These are phyloP conservation scores for Glaciozyma antarctica DNA, from an alignment of 768 basidiomycete genomes.

Conservation along the genomic window DNA sequence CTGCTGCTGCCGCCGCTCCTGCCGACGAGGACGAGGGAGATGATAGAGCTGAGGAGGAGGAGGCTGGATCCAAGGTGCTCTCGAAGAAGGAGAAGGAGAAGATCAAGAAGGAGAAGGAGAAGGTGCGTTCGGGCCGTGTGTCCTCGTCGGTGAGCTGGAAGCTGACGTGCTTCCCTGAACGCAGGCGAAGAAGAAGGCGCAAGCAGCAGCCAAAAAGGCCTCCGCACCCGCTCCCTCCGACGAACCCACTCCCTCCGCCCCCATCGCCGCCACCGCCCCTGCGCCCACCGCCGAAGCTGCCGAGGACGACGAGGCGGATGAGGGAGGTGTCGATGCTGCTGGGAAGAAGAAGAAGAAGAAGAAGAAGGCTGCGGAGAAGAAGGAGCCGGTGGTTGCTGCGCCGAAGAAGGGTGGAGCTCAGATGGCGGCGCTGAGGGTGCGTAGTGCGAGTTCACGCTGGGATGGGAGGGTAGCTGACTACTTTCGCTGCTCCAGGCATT, in stretches of 20 bases:
- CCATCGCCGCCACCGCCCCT: slow-evolving; percentile 30
- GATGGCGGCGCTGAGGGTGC: slow-evolving; percentile 61
- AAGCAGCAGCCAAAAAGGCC: slow-evolving; percentile 70
- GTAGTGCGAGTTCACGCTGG: background rate
- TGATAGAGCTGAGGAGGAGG: slow-evolving; percentile 89
- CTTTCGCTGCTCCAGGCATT: background rate
- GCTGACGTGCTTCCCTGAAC: slow-evolving; percentile 7
- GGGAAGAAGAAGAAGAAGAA: slow-evolving; percentile 39
- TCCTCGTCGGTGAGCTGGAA: background rate
- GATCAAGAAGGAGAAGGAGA: slow-evolving; percentile 93
- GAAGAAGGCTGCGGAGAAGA: slow-evolving; percentile 36
- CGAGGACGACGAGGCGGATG: slow-evolving; percentile 23
- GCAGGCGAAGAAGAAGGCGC: slow-evolving; percentile 89
- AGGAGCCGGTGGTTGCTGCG: slow-evolving; percentile 31
- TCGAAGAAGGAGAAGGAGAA: slow-evolving; percentile 96
- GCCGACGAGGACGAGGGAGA: slow-evolving; percentile 51
- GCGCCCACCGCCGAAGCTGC: slow-evolving; percentile 25
- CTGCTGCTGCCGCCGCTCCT: slow-evolving; percentile 40
- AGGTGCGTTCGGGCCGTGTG: slow-evolving; percentile 47
- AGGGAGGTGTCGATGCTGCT: slow-evolving; percentile 16
- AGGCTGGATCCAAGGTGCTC: slow-evolving; percentile 57
- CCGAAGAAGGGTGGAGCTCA: slow-evolving; percentile 49
- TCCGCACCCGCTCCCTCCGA: slow-evolving; percentile 10
- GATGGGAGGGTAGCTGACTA: background rate
- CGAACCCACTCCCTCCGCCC: slow-evolving; percentile 25